Base-by-base conservation (phyloP, 1,139 yeast genomes). In the Sugiyamaella xylanicola region DNA sequence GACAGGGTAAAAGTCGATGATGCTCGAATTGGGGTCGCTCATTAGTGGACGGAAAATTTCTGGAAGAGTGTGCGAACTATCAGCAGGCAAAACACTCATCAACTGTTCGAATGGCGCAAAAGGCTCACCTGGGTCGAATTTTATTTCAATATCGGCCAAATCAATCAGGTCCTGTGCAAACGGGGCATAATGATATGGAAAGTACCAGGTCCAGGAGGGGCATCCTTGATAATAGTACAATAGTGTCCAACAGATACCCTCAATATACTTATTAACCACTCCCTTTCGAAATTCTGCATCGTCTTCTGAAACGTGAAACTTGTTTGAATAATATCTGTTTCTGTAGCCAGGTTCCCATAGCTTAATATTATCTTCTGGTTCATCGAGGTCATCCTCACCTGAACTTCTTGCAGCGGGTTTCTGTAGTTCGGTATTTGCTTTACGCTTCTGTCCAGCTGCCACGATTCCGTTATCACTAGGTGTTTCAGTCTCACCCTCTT, bases 131-230 rank as follows among this genome's bases (percentile, higher is more conserved):
- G 75, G 70, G 11, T 80, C 78, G 67, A 93, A 92, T 41, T 75
- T 72, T 47, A 92, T 78, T 1, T 86, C 78, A 43, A 86, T 71
- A 35, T 80, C 83, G 1, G 80, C 78, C 45, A 91, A 73, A 51
- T 84, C 81, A 2, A 72, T 75, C 66, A 95, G 87, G 70, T 95
- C 99, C 7, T 87, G 80, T 0, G 98, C 98, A 77, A 93, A 91
- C 17, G 99, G 99, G 0, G 99, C 98, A 73, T 95, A 95, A 70
- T 95, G 99, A 69, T 86, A 93, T 0, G 98, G 99, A 66, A 86
- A 95, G 71, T 83, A 95, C 99, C 99, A 95, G 56, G 86, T 87
- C 99, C 99, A 95, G 0, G 98, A 92, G 0, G 97, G 96, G 73
- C 98, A 93, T 2, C 97, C 98, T 73, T 93, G 99, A 70, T 89